Conservation (phyloP, 495 filamentous ascomycete species). For the Jackrogersella multiformis region DNA sequence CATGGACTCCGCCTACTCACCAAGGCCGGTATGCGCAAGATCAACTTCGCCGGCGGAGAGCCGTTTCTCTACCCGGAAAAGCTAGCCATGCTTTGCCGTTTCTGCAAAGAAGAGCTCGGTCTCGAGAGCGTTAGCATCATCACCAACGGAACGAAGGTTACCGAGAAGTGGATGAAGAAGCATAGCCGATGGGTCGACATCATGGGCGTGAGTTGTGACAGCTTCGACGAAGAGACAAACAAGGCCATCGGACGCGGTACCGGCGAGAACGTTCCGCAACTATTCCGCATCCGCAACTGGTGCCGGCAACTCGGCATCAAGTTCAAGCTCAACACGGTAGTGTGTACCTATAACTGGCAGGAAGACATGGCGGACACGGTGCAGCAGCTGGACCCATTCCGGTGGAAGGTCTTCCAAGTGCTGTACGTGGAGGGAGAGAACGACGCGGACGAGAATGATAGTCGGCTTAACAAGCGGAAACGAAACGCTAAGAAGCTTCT, state of each 20-base stretch:
- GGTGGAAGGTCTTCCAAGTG: conserved; percentile 69
- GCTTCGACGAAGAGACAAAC: conserved; percentile 64
- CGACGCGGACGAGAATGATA: conserved; percentile 51
- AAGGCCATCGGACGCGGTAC: conserved; percentile 61
- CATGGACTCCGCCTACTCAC: conserved; percentile 57
- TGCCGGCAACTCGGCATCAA: conserved; percentile 60
- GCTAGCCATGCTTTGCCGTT: conserved; percentile 58
- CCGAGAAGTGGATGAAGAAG: conserved; percentile 51
- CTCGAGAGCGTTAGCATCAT: conserved; percentile 65
- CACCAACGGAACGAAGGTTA: conserved; percentile 63
- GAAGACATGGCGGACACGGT: conserved; percentile 65
- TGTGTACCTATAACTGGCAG: conserved; percentile 59
- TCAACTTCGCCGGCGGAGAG: conserved; percentile 70
- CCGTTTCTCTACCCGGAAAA: conserved; percentile 64
- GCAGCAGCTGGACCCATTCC: conserved; percentile 56
- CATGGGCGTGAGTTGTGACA: conserved; percentile 65
- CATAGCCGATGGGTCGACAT: conserved; percentile 62
- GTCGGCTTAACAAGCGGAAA: conserved; percentile 31
- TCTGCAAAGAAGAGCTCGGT: conserved; percentile 60
- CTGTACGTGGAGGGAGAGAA: conserved; percentile 66
- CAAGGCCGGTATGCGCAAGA: conserved; percentile 64
- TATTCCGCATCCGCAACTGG: conserved; percentile 55
- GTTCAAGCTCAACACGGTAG: conserved; percentile 70
- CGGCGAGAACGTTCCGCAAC: conserved; percentile 55
- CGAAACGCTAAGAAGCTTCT: conserved; percentile 57